Evolutionary conservation across 1,284 basidiomycete species (phyloP).

Genomic region (Trametes polyzona): DNA sequence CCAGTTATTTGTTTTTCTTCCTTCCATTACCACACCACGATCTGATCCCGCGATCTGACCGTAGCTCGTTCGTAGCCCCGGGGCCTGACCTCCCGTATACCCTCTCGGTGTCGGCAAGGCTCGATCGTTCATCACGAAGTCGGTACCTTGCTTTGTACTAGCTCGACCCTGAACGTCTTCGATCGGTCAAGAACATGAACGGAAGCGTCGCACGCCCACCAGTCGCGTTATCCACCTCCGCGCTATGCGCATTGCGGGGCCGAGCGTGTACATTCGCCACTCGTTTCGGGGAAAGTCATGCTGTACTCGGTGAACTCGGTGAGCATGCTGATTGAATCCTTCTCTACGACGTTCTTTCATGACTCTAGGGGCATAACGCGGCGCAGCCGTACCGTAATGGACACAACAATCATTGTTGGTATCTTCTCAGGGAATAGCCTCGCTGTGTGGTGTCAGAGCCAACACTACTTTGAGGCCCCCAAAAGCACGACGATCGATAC

Average conservation of each 20-base stretch:
- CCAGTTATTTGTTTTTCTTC: not conserved
- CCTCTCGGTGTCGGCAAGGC: not conserved
- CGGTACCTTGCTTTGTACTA: not conserved
- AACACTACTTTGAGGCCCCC: too few relatives aligned
- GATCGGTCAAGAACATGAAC: not conserved
- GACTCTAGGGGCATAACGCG: not conserved
- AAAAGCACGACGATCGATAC: too few relatives aligned
- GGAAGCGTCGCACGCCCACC: not conserved
- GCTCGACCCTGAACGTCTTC: not conserved
- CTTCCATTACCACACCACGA: not conserved
- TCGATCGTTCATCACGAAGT: not conserved
- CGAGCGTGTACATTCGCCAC: not conserved
- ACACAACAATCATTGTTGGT: not conserved
- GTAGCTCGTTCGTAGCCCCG: not conserved
- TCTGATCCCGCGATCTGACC: constrained; percentile 3
- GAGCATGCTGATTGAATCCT: not conserved
- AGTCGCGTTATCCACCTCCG: not conserved
- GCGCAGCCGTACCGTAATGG: not conserved
- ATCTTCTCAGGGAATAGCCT: too few relatives aligned
- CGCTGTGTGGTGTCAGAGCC: too few relatives aligned
- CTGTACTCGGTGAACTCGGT: not conserved
- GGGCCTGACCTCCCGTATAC: not conserved
- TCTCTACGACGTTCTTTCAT: not conserved
- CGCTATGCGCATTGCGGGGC: not conserved
- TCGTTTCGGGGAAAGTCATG: not conserved